phyloP scores from a whole-genome alignment of 164 flowering plant genomes.

The Malania oleifera region DNA sequence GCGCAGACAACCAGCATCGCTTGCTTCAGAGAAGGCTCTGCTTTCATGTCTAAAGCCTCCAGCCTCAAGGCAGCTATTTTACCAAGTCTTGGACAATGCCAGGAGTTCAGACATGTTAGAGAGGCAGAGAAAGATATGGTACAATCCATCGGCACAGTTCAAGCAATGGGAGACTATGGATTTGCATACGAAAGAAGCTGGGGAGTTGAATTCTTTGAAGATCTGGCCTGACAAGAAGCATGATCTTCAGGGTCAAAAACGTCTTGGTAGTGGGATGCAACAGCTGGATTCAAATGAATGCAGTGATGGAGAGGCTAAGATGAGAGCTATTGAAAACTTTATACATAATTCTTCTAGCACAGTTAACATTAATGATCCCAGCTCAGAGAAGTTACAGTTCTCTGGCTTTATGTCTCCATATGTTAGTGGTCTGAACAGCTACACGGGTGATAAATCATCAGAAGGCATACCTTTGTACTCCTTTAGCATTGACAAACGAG shows the following conservation, averaged over 20 bases:
- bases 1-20: conserved; percentile 80
- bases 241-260: conserved; percentile 30
- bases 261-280: conserved; percentile 18
- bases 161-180: conserved; percentile 48
- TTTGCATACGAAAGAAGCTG: conserved; percentile 35
- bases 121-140: conserved; percentile 98
- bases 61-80: conserved; percentile 62
- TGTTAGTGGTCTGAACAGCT: conserved; percentile 53
- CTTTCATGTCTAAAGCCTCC: conserved; percentile 86
- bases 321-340: conserved; percentile 46
- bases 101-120: conserved; percentile 92
- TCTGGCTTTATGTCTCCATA: conserved; percentile 84
- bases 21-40: conserved; percentile 73
- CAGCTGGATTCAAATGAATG: conserved; percentile 26
- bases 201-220: conserved; percentile 39
- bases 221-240: conserved; percentile 48
- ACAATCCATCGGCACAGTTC: conserved; percentile 55
- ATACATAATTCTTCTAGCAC: conserved; percentile 33
- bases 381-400: conserved; percentile 73
- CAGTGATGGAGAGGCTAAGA: conserved; percentile 40
- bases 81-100: conserved; percentile 68
- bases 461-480: conserved; percentile 94
- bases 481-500: conserved; percentile 66
- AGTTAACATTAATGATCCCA: conserved; percentile 46
- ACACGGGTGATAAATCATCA: conserved; percentile 61